These are phyloP conservation scores for Xylaria sp. DNA, from an alignment of 2,329 filamentous ascomycete genomes.

Conservation along the genomic window DNA sequence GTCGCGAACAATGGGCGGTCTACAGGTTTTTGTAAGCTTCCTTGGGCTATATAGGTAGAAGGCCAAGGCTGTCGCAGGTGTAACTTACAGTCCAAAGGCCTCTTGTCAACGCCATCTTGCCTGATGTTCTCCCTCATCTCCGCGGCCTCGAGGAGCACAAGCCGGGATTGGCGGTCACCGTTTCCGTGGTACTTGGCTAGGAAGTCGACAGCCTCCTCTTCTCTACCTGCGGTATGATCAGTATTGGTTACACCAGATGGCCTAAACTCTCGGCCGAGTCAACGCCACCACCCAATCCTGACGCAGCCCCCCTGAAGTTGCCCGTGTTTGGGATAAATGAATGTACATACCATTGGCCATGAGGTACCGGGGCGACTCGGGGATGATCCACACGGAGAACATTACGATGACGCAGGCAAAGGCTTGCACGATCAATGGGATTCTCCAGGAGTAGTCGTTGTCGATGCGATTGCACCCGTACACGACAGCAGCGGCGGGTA, in stretches of 20 bases:
- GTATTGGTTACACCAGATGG: too few species aligned
- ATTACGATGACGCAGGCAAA: constrained; percentile 47
- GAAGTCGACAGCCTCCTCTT: constrained; percentile 45
- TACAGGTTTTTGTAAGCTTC: constrained; percentile 17
- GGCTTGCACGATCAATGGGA: constrained; percentile 52
- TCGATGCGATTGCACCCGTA: constrained; percentile 50
- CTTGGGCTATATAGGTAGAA: too few species aligned
- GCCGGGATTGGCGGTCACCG: constrained; percentile 41
- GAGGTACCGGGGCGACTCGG: constrained; percentile 47
- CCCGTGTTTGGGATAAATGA: too few species aligned
- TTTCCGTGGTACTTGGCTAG: constrained; percentile 49
- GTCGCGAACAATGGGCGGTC: constrained; percentile 48
- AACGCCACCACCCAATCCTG: too few species aligned
- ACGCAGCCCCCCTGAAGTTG: too few species aligned
- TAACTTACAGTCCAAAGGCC: constrained; percentile 48
- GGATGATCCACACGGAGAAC: constrained; percentile 42
- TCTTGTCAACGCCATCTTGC: constrained; percentile 50
- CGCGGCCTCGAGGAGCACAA: constrained; percentile 45
- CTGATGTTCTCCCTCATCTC: constrained; percentile 49
- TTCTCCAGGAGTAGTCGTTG: constrained; percentile 52
- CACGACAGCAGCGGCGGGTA: constrained; percentile 53
- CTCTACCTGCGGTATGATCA: too few species aligned
- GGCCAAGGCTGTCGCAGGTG: too few species aligned
- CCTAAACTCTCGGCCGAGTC: too few species aligned
- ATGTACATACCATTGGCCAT: too few species aligned